phyloP scores from a whole-genome alignment of 371 early-diverging fungal genomes.

The Mortierella sp. region DNA sequence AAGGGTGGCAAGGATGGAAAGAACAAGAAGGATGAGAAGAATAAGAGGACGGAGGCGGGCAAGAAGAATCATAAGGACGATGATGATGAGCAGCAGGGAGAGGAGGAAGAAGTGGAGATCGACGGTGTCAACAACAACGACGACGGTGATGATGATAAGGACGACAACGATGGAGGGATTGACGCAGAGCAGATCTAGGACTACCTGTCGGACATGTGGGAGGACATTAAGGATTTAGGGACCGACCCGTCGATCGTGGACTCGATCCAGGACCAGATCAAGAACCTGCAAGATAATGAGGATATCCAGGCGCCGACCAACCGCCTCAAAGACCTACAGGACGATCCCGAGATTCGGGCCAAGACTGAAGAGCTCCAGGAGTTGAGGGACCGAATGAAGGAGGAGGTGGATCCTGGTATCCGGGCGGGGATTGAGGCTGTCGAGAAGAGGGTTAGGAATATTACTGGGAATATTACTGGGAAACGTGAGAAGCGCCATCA shows the following conservation, averaged over 20 bases:
- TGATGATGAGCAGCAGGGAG: background rate
- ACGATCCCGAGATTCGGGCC: background rate
- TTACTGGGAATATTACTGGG: background rate
- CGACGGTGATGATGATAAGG: background rate
- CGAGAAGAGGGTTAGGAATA: background rate
- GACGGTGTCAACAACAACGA: background rate
- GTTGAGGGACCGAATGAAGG: background rate
- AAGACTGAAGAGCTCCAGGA: background rate
- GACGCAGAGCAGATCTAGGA: background rate
- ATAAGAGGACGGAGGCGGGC: background rate
- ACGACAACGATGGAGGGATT: background rate
- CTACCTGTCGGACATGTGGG: slow-evolving; percentile 10
- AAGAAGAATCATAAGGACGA: background rate
- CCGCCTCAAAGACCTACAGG: slow-evolving; percentile 8
- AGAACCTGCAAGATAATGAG: background rate
- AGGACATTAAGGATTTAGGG: background rate
- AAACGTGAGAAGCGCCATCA: background rate
- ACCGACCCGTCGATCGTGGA: background rate
- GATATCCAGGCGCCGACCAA: background rate
- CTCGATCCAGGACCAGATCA: background rate
- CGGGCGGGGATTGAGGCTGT: slow-evolving; percentile 12
- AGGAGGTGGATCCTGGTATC: slow-evolving; percentile 3
- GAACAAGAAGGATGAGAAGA: background rate
- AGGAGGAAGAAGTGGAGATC: background rate
- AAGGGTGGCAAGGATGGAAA: too few relatives aligned